Conservation (phyloP, 768 basidiomycete genomes). For the Myochromella boudieri region DNA sequence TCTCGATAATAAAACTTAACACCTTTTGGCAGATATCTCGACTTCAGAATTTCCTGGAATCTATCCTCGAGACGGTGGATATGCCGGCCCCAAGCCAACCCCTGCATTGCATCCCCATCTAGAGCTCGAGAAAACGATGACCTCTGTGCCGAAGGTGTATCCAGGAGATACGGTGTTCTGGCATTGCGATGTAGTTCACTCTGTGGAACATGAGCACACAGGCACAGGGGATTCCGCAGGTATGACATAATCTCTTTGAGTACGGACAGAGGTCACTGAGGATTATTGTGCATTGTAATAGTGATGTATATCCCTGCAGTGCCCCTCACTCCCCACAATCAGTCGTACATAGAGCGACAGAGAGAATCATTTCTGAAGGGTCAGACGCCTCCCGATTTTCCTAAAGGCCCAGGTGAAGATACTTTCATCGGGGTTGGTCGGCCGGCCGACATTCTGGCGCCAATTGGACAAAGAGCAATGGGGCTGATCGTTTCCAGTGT, state of each 20-base stretch:
- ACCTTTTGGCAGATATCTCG: slow-evolving; percentile 36
- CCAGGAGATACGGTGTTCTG: slow-evolving; percentile 83
- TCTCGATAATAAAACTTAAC: neutral
- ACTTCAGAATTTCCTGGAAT: slow-evolving; percentile 56
- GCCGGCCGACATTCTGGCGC: slow-evolving; percentile 33
- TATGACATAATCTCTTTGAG: slow-evolving; percentile 20
- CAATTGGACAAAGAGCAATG: slow-evolving; percentile 40
- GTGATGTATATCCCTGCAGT: slow-evolving; percentile 83
- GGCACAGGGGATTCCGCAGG: slow-evolving; percentile 58
- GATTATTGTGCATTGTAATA: slow-evolving; percentile 18
- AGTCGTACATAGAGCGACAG: slow-evolving; percentile 61
- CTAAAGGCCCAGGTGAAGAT: slow-evolving; percentile 38
- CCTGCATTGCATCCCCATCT: slow-evolving; percentile 67
- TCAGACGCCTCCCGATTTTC: slow-evolving; percentile 72
- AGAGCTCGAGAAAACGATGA: slow-evolving; percentile 62
- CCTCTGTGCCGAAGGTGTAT: slow-evolving; percentile 64
- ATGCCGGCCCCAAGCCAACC: slow-evolving; percentile 46
- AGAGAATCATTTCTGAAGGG: slow-evolving; percentile 59
- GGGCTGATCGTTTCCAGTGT: slow-evolving; percentile 35
- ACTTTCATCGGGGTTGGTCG: slow-evolving; percentile 34
- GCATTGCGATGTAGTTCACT: slow-evolving; percentile 61
- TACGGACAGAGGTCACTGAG: neutral
- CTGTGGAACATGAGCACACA: slow-evolving; percentile 51
- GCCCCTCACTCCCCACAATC: slow-evolving; percentile 62
- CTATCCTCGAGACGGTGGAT: slow-evolving; percentile 35